A percentile compares a stretch with the other conserved stretches of the same genome.
These are phyloP conservation scores for Yamadazyma insecticola DNA, from an alignment of 805 yeast genomes.

Conservation along the genomic window DNA sequence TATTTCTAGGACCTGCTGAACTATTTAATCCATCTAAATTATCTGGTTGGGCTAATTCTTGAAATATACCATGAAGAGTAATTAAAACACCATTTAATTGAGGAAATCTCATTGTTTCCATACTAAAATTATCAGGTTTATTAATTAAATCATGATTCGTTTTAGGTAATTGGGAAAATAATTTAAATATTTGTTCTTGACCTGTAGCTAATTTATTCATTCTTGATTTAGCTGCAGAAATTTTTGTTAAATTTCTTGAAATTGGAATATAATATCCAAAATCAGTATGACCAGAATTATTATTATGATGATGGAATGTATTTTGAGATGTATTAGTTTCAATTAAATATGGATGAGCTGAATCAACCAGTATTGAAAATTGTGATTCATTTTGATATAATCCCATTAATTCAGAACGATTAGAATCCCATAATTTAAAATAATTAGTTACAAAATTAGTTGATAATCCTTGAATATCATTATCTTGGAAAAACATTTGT, in stretches of 20 bases:
- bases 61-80: slow-evolving; percentile 78
- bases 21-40: slow-evolving; percentile 13
- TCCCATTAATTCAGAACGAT: slow-evolving; percentile 62
- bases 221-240: slow-evolving; percentile 52
- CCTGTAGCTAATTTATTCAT: slow-evolving; percentile 62
- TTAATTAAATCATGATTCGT: slow-evolving; percentile 67
- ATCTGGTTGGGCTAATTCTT: slow-evolving; percentile 60
- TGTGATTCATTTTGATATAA: slow-evolving; percentile 81
- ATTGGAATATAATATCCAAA: slow-evolving; percentile 68
- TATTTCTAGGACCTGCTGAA: slow-evolving; percentile 10
- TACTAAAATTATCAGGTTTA: slow-evolving; percentile 62
- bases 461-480: slow-evolving; percentile 62
- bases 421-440: slow-evolving; percentile 75
- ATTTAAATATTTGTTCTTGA: slow-evolving; percentile 54
- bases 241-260: slow-evolving; percentile 72
- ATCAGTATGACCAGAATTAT: slow-evolving; percentile 12
- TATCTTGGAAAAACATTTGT: slow-evolving; percentile 76
- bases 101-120: slow-evolving; percentile 73
- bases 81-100: slow-evolving; percentile 74
- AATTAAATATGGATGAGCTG: slow-evolving; percentile 53
- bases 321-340: too few species aligned
- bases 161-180: slow-evolving; percentile 69
- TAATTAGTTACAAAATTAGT: slow-evolving; percentile 76
- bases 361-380: slow-evolving; percentile 76
- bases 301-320: too few species aligned